Conservation (phyloP, 2,329 filamentous ascomycete genomes). For the Coniochaeta sp. region DNA sequence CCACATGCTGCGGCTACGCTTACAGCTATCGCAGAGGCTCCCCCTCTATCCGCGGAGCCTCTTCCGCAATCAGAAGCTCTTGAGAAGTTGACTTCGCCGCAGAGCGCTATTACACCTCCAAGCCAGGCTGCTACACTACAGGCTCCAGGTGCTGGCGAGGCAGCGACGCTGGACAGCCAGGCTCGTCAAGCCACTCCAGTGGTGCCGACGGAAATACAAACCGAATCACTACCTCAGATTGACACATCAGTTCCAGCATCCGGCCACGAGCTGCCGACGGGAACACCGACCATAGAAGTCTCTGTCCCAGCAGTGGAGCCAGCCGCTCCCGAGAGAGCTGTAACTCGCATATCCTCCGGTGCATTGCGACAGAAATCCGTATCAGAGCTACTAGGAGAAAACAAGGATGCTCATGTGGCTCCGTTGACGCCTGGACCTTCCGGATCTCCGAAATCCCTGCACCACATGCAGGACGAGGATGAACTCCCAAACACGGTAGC, state of each 20-base stretch:
- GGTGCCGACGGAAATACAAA: background rate
- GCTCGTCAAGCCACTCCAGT: background rate
- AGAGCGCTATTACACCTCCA: background rate
- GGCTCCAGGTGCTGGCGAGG: background rate
- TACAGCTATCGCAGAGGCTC: background rate
- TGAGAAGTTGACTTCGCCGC: background rate
- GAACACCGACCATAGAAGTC: background rate
- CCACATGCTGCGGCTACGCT: background rate
- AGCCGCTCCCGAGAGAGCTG: constrained; percentile 42
- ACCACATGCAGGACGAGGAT: background rate
- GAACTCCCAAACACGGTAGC: background rate
- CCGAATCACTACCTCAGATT: background rate
- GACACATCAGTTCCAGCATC: constrained; percentile 3
- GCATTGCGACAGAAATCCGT: constrained; percentile 66
- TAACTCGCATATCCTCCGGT: constrained; percentile 62
- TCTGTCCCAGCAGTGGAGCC: background rate
- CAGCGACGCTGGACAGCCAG: background rate
- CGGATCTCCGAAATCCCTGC: background rate
- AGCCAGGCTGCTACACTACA: background rate
- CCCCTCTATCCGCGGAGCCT: background rate
- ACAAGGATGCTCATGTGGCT: constrained; percentile 18
- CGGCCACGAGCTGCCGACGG: background rate
- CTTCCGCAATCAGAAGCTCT: background rate
- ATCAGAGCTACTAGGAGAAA: constrained; percentile 61
- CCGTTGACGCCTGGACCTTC: background rate